Conservation (phyloP, 1,284 basidiomycete genomes). For the Trametes hirsuta region DNA sequence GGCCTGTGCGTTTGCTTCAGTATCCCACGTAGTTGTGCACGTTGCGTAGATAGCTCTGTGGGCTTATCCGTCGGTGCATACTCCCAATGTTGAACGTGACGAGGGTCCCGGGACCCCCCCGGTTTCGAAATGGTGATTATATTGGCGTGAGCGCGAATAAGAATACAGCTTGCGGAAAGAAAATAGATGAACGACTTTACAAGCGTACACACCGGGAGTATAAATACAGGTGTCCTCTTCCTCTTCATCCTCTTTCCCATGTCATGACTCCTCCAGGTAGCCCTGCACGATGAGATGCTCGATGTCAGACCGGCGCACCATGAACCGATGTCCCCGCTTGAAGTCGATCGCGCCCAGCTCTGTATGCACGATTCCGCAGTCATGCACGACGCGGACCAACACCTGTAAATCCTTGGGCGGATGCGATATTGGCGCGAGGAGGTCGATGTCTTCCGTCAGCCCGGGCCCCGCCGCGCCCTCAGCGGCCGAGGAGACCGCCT, state of each 20-base stretch:
- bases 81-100: slow-evolving; percentile 16
- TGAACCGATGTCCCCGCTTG: slow-evolving; percentile 84
- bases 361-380: slow-evolving; percentile 89
- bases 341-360: slow-evolving; percentile 89
- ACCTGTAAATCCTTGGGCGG: slow-evolving; percentile 86
- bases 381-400: slow-evolving; percentile 75
- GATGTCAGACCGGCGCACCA: slow-evolving; percentile 84
- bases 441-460: slow-evolving; percentile 69
- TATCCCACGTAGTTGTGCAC: slow-evolving; percentile 14
- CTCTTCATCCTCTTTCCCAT: background rate
- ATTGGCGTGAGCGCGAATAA: background rate
- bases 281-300: slow-evolving; percentile 93
- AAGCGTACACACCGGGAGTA: background rate
- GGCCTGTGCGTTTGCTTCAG: slow-evolving; percentile 9
- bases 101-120: slow-evolving; percentile 13
- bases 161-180: background rate
- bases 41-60: slow-evolving; percentile 23
- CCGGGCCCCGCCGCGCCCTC: slow-evolving; percentile 8
- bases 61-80: slow-evolving; percentile 17
- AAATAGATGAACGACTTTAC: background rate
- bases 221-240: background rate
- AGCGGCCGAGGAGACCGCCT: slow-evolving; percentile 69
- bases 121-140: background rate
- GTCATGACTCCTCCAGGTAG: slow-evolving; percentile 69
- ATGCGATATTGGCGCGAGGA: slow-evolving; percentile 74